Evolutionary conservation across 139 green algal genomes (phyloP).

Genomic region (Micractinium conductrix): DNA sequence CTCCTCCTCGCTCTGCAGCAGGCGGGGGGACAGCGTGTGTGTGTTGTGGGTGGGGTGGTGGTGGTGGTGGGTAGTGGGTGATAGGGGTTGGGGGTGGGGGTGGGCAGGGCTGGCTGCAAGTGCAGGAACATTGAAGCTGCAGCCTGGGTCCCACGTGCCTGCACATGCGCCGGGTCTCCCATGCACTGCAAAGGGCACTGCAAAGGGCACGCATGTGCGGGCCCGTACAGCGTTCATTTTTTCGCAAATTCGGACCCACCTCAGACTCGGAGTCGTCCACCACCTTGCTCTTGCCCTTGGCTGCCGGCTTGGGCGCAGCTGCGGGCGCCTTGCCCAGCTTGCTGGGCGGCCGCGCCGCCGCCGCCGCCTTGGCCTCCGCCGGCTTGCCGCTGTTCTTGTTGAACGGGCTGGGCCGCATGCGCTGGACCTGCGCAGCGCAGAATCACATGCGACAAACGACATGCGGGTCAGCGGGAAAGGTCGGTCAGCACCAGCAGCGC

Average conservation of each 20-base stretch:
- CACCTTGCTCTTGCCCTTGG: slow-evolving; percentile 9
- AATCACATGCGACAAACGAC: too few relatives aligned
- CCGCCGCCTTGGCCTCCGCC: slow-evolving; percentile 1
- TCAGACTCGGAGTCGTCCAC: not conserved
- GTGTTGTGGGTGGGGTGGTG: not conserved
- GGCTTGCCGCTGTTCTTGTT: slow-evolving; percentile 56
- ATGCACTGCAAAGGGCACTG: too few relatives aligned
- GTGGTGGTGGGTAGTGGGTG: too few relatives aligned
- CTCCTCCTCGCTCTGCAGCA: not conserved
- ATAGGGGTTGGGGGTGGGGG: not conserved
- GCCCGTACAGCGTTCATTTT: not conserved
- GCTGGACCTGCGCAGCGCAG: slow-evolving; percentile 42
- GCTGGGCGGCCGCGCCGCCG: not conserved
- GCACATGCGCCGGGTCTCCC: not conserved
- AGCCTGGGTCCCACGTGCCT: not conserved
- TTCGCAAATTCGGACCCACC: not conserved
- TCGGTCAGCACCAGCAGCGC: too few relatives aligned
- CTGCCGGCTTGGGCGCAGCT: slow-evolving; percentile 3
- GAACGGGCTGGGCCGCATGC: slow-evolving; percentile 64
- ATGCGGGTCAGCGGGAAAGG: too few relatives aligned
- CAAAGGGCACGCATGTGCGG: not conserved
- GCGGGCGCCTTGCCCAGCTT: slow-evolving; percentile 20
- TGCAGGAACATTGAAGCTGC: not conserved
- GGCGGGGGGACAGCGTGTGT: not conserved
- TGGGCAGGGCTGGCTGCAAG: not conserved